phyloP scores from a whole-genome alignment of 2,329 filamentous ascomycete species.

The Fusarium sp. region DNA sequence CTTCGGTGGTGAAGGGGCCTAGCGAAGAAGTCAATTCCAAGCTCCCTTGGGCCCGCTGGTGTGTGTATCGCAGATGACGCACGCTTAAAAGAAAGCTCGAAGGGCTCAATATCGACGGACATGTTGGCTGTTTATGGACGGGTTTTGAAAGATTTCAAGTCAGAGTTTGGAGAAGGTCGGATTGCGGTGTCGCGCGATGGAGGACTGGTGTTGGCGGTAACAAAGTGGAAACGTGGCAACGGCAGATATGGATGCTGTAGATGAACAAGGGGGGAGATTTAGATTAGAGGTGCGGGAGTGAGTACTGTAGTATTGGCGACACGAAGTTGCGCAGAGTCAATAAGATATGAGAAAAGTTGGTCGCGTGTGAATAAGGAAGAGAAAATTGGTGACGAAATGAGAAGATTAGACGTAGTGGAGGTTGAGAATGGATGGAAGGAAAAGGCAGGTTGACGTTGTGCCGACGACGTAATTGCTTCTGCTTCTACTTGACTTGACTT shows the following conservation, averaged over 20 bases:
- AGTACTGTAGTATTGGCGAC: conserved; percentile 10
- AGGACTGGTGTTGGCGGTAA: conserved; percentile 18
- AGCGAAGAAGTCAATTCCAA: conserved; percentile 39
- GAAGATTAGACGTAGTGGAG: conserved; percentile 18
- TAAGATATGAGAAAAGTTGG: conserved; percentile 25
- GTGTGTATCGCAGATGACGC: conserved; percentile 56
- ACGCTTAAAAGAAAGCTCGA: conserved; percentile 95
- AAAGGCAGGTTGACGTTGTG: conserved; percentile 27
- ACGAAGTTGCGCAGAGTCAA: conserved; percentile 16
- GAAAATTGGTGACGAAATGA: conserved; percentile 4
- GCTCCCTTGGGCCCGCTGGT: conserved; percentile 19
- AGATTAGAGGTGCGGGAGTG: conserved; percentile 22
- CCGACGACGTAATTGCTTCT: conserved; percentile 44
- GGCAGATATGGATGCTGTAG: conserved; percentile 19
- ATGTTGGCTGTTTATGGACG: conserved; percentile 65
- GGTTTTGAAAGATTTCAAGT: background rate
- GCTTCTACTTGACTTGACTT: background rate
- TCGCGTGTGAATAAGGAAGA: conserved; percentile 9
- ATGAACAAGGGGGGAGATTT: conserved; percentile 20
- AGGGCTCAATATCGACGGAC: conserved; percentile 94
- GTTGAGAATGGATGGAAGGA: conserved; percentile 29
- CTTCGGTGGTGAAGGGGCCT: conserved; percentile 77
- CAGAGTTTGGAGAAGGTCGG: conserved; percentile 8
- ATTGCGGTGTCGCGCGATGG: conserved; percentile 43
- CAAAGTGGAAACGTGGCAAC: conserved; percentile 47